Base-by-base conservation (phyloP, 805 yeast species). In the Candida orba region DNA sequence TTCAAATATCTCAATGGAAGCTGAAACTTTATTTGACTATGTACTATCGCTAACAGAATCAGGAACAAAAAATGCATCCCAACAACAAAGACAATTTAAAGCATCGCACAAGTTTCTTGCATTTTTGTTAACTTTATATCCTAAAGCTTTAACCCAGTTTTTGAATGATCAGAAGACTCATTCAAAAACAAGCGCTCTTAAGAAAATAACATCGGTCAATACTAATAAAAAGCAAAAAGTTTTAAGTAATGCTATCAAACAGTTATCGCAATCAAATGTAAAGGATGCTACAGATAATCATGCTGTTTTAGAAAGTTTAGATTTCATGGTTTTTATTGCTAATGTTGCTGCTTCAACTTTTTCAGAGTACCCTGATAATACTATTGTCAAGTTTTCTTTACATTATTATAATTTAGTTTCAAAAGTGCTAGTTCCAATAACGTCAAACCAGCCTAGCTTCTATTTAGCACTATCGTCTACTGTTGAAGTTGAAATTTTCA, bases 1-100 rank as follows among this genome's bases (percentile, higher is more conserved):
- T 4, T 47, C 59, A 3, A 47, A 47, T 31, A 50, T 59, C 6
- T 34, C 51, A 3, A 39, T 52, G 24, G 62, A 59, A 39, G 63
- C 64, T 6, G 71, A 65, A 20, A 32, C 51, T 0, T 44, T 69
- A n/a, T 68, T 69, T 49, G 75, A 69, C 31, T 52, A 56, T n/a
- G 37, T 64, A 6, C 48, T 53, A 37, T 58, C 56, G 36, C 43
- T 53, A 8, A 49, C 62, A 4, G 73, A 57, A 24, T 41, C 42
- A 44, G 49, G 49, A 18, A 29, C 20, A 7, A 31, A 31, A 15
- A n/a, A 8, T 15, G 9, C 34, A 31, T 18, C 46, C 3, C 34
- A 53, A 5, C n/a, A 42, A 17, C 43, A 49, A 30, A 55, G 51
- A 43, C 58, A 43, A 52, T 56, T 52, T 43, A 60, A 41, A 52